Percentiles rank a stretch among this genome's conserved stretches.
These are phyloP conservation scores for Alternaria tenuissima DNA, from an alignment of 2,329 filamentous ascomycete genomes.

Conservation along the genomic window DNA sequence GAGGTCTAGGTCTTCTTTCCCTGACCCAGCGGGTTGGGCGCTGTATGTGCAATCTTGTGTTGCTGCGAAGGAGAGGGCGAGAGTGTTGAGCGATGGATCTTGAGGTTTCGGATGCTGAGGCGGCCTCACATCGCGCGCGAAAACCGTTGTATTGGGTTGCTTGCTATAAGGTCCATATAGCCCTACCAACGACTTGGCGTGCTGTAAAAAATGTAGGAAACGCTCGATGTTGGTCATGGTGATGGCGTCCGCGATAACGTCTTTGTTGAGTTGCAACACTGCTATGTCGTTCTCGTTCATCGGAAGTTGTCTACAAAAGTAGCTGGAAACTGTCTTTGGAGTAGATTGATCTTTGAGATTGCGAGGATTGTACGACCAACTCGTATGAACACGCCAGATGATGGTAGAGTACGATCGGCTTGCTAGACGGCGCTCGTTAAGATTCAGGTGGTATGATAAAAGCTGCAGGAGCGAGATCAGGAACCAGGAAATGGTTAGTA, in stretches of 20 bases:
- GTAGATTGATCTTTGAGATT: too few species aligned
- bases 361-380: background rate
- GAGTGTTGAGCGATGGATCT: background rate
- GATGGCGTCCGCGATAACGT: background rate
- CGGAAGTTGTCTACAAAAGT: background rate
- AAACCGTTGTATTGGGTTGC: conserved; percentile 11
- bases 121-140: conserved; percentile 8
- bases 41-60: conserved; percentile 28
- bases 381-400: rapidly evolving
- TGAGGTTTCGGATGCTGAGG: background rate
- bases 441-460: background rate
- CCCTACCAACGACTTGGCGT: conserved; percentile 15
- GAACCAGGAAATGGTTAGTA: background rate
- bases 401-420: background rate
- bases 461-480: background rate
- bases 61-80: conserved; percentile 27
- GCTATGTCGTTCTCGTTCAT: background rate
- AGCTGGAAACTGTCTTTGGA: background rate
- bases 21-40: conserved; percentile 17
- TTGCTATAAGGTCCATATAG: conserved; percentile 24
- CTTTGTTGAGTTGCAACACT: background rate
- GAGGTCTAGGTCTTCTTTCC: conserved; percentile 23
- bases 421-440: too few species aligned
- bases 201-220: conserved; percentile 20
- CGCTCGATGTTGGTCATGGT: conserved; percentile 3